Evolutionary conservation across 768 basidiomycete species (phyloP), one percentile per base, ranked within the genome.

Genomic region (Stropharia rugosoannulata): DNA sequence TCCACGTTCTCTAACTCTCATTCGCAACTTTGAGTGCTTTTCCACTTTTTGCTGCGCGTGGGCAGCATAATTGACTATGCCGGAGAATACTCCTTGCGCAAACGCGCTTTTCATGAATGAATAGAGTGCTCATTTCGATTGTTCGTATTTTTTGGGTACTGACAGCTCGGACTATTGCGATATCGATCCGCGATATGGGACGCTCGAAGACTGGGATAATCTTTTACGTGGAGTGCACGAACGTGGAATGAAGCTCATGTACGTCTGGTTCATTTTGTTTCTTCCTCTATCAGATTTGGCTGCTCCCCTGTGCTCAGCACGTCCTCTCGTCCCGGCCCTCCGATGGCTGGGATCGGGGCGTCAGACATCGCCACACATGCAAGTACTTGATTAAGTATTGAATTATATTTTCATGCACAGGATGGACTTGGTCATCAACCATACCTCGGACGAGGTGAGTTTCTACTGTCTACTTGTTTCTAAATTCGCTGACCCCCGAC

Each of bases 371-470:
- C 29, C 48, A 15, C 12, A 35, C 6, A 15, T 32, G 48, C 5
- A 4, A 32, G 39, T 13, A 12, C 44, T 43, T 22, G 22, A 22
- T 22, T 22, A 22, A 22, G 22, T 22, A 22, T 22, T 22, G 22
- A 22, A 22, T 22, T 22, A 22, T n/a, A 49, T 48, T 11, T 18
- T 16, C 27, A 18, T 12, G 11, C 32, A 3, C 36, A 87, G 86
- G 70, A 87, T 89, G 84, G 88, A 91, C 64, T 78, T 91, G 1
- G 89, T 90, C 25, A 84, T 85, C 8, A 90, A 90, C 66, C 88
- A 89, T 64, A 81, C 82, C 3, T 89, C 87, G 0, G 79, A 84
- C 68, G 80, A 86, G 77, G 85, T 82, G 19, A 49, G 55, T 49
- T 42, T 48, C 27, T 8, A n/a, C 25, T 57, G 35, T 51, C 32